These are phyloP conservation scores for Picea sitchensis DNA, from an alignment of 75 land plant species.

Conservation along the genomic window DNA sequence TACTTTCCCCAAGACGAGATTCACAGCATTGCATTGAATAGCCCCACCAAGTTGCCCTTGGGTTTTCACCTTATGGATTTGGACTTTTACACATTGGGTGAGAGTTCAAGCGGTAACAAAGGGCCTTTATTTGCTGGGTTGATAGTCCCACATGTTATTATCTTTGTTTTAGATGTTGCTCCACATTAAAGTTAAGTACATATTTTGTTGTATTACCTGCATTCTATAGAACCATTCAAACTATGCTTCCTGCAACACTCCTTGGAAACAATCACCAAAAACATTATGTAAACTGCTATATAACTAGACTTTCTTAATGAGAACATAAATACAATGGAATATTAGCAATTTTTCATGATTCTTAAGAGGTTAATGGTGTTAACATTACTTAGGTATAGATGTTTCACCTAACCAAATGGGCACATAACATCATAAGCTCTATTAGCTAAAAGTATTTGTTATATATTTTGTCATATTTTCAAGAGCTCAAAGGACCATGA, in stretches of 20 bases:
- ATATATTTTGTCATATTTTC: neutral
- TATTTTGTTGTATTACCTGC: neutral
- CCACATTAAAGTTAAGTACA: neutral
- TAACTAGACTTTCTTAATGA: neutral
- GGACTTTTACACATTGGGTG: no score
- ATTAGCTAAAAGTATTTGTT: neutral
- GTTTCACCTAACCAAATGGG: no score
- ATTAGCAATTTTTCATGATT: neutral
- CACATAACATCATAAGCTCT: no score
- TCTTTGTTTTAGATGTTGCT: neutral
- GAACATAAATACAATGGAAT: neutral
- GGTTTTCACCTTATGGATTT: no score
- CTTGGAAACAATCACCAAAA: neutral
- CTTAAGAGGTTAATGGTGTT: no score
- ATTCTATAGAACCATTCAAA: neutral
- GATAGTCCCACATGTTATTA: neutral
- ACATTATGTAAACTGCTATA: neutral
- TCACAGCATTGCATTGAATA: no score
- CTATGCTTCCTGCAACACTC: neutral
- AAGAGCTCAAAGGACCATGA: neutral
- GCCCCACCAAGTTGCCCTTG: no score
- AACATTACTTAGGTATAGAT: no score
- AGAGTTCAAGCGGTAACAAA: no score
- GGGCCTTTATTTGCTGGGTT: no score
- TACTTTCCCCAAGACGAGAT: no score